Evolutionary conservation across 331 rosid genomes (phyloP), one percentile per base, ranked within the genome.

Genomic region (Rhamnella rubrinervis): DNA sequence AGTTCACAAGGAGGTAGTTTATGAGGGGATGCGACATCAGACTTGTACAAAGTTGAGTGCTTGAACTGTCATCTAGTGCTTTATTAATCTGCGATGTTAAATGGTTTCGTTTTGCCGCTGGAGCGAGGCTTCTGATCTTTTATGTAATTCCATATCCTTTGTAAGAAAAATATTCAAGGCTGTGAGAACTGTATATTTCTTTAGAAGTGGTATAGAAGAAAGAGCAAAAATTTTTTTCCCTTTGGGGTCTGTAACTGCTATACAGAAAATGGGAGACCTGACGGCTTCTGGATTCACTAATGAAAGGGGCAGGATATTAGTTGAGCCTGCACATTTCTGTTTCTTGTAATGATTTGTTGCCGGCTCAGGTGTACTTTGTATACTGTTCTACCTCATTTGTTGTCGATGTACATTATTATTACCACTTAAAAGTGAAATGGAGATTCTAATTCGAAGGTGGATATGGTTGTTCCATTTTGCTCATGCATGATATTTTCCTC

Each of bases 101-200:
- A 50, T 72, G 3, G 66, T 62, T 71, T 65, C 52, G 39, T 64
- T 62, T 66, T 63, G 68, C 55, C 70, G 55, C 40, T 57, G 63
- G 56, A 63, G 53, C 64, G 38, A 64, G 80, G 74, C 60, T 73
- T 79, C 65, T 59, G 71, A 66, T 79, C 86, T 71, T 75, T 79
- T 57, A 67, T 71, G 65, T 59, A 15, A 44, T 65, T 59, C 71
- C 47, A 60, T 82, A 62, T 74, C 80, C 77, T 60, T 66, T 26
- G 65, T 66, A 73, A 70, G 74, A 44, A 80, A 77, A 73, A 75
- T 39, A 76, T 70, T 67, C 59, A 65, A 59, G 83, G 76, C 80
- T 67, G 71, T 73, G 82, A 78, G 78, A 74, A 80, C 50, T 83
- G 82, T 78, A 80, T 71, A 81, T 84, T 77, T 83, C 70, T 65